Evolutionary conservation across 202 grass and related monocot genomes (phyloP).

Genomic region (Hordeum pubiflorum): DNA sequence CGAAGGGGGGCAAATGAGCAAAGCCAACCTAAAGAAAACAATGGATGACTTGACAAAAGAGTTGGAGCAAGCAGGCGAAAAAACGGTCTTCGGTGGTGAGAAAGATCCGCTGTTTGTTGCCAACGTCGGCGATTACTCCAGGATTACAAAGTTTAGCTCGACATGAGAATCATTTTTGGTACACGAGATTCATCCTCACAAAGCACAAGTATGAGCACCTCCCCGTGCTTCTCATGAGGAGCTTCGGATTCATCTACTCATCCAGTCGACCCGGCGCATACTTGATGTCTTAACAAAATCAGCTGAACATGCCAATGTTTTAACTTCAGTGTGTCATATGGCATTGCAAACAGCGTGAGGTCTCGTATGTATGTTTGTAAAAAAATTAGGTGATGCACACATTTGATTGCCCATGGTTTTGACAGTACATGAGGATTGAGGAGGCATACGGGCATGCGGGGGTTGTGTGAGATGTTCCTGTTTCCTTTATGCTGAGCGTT

Average conservation of each 20-base stretch:
- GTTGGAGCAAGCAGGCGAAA: conserved; percentile 57
- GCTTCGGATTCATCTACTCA: background rate
- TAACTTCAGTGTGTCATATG: background rate
- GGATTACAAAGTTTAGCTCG: conserved; percentile 63
- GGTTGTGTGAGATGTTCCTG: background rate
- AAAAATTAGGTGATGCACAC: background rate
- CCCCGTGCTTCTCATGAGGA: background rate
- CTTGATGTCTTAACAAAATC: conserved; percentile 15
- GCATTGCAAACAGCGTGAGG: background rate
- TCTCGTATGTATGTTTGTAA: background rate
- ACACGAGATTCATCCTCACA: conserved; percentile 9
- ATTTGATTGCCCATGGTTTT: background rate
- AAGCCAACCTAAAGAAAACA: conserved; percentile 70
- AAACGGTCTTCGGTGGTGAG: conserved; percentile 39
- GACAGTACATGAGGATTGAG: background rate
- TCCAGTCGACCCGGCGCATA: background rate
- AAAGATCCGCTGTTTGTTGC: conserved; percentile 89
- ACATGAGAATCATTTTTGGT: conserved; percentile 22
- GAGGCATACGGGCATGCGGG: no score
- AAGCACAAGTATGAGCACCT: background rate
- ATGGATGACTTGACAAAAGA: conserved; percentile 85
- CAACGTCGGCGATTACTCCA: conserved; percentile 88
- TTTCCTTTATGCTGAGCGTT: background rate
- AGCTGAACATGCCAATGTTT: background rate
- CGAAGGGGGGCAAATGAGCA: conserved; percentile 69